phyloP scores from a whole-genome alignment of 2,329 filamentous ascomycete genomes.

The Trichoderma koningiopsis region DNA sequence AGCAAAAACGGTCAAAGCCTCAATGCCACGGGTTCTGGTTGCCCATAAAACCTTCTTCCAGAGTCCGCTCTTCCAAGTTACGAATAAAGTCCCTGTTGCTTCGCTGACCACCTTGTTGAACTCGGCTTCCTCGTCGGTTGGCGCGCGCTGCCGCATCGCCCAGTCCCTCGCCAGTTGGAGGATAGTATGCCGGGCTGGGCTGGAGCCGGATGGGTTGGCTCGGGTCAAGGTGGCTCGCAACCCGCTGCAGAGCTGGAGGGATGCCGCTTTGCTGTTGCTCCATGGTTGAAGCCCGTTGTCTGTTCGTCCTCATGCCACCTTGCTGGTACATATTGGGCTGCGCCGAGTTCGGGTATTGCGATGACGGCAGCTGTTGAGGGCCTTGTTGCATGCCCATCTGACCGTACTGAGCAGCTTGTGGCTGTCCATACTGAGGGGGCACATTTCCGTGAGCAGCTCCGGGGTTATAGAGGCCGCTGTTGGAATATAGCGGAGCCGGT shows the following conservation, averaged over 20 bases:
- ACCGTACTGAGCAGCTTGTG: slow-evolving; percentile 70
- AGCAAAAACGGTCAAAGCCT: slow-evolving; percentile 20
- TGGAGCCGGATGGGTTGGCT: slow-evolving; percentile 92
- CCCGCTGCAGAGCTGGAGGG: slow-evolving; percentile 86
- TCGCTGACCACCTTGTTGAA: slow-evolving; percentile 57
- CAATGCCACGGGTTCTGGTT: slow-evolving; percentile 70
- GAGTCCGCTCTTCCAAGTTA: slow-evolving; percentile 87
- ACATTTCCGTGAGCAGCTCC: slow-evolving; percentile 48
- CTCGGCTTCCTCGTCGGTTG: slow-evolving; percentile 75
- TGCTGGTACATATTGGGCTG: slow-evolving; percentile 65
- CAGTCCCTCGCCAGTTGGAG: slow-evolving; percentile 80
- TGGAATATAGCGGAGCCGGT: slow-evolving; percentile 74
- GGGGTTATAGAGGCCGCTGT: slow-evolving; percentile 78
- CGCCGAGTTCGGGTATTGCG: slow-evolving; percentile 60
- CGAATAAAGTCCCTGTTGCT: slow-evolving; percentile 87
- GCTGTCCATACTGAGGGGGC: slow-evolving; percentile 71
- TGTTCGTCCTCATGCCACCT: slow-evolving; percentile 67
- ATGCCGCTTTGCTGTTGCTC: slow-evolving; percentile 93
- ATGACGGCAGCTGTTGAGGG: slow-evolving; percentile 65
- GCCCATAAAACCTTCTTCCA: slow-evolving; percentile 88
- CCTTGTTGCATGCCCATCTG: slow-evolving; percentile 72
- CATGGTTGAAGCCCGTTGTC: slow-evolving; percentile 94
- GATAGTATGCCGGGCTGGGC: slow-evolving; percentile 95
- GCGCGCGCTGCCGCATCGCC: slow-evolving; percentile 59
- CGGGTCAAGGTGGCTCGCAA: slow-evolving; percentile 93